A percentile compares a stretch with the other conserved stretches of the same genome.
Evolutionary conservation across 345 rosid genomes (phyloP).

Genomic region (Salix arbutifolia): DNA sequence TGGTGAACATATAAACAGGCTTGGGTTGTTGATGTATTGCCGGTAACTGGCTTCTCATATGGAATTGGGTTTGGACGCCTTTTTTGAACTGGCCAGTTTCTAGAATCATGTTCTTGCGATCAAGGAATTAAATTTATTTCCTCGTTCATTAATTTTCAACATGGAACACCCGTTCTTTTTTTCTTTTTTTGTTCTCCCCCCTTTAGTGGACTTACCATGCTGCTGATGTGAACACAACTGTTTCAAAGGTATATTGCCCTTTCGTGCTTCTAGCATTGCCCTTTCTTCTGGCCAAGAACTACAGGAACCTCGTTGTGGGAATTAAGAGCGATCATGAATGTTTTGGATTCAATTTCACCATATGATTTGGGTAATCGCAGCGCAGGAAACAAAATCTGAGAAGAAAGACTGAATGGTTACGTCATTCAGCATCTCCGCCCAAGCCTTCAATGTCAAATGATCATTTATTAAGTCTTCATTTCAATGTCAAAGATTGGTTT

Average conservation of each 20-base stretch:
- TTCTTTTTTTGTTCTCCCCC: no score
- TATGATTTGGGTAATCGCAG: background rate
- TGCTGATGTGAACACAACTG: background rate
- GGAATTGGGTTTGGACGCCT: background rate
- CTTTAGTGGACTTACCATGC: background rate
- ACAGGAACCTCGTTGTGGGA: background rate
- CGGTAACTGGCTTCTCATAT: background rate
- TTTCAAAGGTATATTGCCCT: background rate
- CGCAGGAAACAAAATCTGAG: no score
- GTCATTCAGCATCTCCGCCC: no score
- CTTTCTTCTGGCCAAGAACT: background rate
- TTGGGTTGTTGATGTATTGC: background rate
- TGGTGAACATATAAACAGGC: background rate
- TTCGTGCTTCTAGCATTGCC: background rate
- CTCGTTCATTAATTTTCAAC: background rate
- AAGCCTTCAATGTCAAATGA: no score
- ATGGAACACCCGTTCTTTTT: background rate
- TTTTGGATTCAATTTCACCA: background rate
- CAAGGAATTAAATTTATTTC: background rate
- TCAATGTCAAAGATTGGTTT: no score
- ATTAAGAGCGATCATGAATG: background rate
- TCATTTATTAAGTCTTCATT: no score
- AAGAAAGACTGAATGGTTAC: no score
- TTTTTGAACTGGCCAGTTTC: constrained; percentile 4
- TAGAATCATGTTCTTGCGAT: background rate